Evolutionary conservation across 2,329 filamentous ascomycete species (phyloP), one percentile per base, ranked within the genome.

Genomic region (Colletotrichum sp.): DNA sequence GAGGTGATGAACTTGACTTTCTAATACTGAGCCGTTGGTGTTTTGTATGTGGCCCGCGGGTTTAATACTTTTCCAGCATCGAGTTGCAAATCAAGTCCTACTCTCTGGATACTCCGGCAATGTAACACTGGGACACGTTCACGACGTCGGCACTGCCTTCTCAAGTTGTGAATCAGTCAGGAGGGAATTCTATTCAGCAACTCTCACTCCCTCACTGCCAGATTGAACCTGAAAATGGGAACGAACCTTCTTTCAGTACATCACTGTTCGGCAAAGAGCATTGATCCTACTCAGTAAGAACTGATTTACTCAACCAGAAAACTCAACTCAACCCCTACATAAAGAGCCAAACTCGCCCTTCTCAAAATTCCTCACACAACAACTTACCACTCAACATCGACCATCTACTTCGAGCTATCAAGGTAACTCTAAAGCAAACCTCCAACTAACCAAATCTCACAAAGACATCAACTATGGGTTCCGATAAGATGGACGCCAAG

Each of bases 271-370:
- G 0, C 0, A 21, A 10, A 13, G 12, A 4, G 8, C 2, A 49
- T 0, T 49, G 0, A 21, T 49, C n/a, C 5, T 1, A 8, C 6
- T 13, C 44, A 8, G 0, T 13, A 0, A 7, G 10, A 21, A 21
- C 2, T 26, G 44, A 13, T 52, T 52, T 8, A 21, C 44, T 60
- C 26, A n/a, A 30, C 1, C 9, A 26, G 6, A 26, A 6, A 28
- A 28, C 6, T 18, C 16, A 60, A 18, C 26, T 18, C 3, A 30
- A 49, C 3, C 9, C 18, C 44, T 49, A 49, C 6, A n/a, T 49
- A 49, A 49, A 12, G 44, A 52, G 2, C 44, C 3, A 13, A 7
- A 5, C 1, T 4, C n/a, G 44, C n/a, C 12, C 26, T 30, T 1
- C 36, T 7, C 21, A 4, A 16, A 26, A 6, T 6, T 26, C 26